A percentile compares a stretch with the other conserved stretches of the same genome.
phyloP scores from a whole-genome alignment of 2,329 filamentous ascomycete genomes.

The Curvularia sp. region DNA sequence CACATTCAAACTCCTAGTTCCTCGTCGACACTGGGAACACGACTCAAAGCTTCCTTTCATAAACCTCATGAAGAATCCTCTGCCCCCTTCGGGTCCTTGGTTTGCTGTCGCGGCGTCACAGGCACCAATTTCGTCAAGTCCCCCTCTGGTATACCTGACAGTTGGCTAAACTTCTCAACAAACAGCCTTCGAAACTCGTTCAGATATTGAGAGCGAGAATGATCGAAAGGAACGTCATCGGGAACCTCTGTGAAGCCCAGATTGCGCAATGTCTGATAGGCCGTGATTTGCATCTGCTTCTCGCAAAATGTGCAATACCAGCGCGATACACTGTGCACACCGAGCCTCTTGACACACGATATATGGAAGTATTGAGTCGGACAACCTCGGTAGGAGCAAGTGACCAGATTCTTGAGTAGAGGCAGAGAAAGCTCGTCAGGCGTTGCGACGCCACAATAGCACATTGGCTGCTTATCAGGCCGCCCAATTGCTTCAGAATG shows the following conservation, averaged over 20 bases:
- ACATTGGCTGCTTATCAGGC: constrained; percentile 13
- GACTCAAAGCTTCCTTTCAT: background rate
- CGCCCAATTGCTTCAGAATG: constrained; percentile 6
- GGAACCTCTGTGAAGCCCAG: constrained; percentile 4
- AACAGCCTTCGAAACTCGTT: no score
- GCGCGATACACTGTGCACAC: constrained; percentile 26
- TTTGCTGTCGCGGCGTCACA: background rate
- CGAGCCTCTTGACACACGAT: constrained; percentile 30
- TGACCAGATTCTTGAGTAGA: constrained; percentile 5
- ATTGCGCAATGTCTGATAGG: constrained; percentile 14
- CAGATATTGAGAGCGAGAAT: no score
- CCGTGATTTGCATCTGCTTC: constrained; percentile 23
- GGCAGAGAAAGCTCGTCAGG: background rate
- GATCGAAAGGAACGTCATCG: no score
- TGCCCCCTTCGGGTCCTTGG: background rate
- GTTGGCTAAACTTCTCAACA: no score
- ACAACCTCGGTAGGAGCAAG: constrained; percentile 32
- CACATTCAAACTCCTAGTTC: background rate
- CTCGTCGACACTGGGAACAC: background rate
- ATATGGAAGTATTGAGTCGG: constrained; percentile 31
- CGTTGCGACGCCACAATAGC: constrained; percentile 29
- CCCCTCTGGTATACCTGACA: background rate
- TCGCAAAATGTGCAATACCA: constrained; percentile 40
- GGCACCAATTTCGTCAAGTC: background rate
- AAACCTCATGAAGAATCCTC: background rate